Evolutionary conservation across 2,329 filamentous ascomycete genomes (phyloP).

Genomic region (Aspergillus ochraceus): DNA sequence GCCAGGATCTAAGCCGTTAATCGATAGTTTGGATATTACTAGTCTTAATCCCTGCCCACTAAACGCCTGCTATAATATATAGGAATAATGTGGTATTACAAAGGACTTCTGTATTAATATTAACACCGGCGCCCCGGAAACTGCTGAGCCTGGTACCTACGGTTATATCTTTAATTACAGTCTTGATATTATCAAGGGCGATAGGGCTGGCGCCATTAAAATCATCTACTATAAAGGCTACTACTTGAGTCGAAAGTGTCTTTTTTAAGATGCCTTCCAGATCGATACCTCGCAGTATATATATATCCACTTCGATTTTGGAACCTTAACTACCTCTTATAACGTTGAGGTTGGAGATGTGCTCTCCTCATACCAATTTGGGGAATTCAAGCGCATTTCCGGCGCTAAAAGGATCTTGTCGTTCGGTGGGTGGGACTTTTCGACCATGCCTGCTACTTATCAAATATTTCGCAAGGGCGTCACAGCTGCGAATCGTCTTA

Average conservation of each 20-base stretch:
- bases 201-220: constrained; percentile 17
- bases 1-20: constrained; percentile 35
- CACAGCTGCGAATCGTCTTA: constrained; percentile 38
- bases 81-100: constrained; percentile 42
- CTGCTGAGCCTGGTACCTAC: constrained; percentile 31
- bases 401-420: constrained; percentile 40
- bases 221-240: constrained; percentile 37
- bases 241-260: constrained; percentile 28
- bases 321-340: constrained; percentile 32
- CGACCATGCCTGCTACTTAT: constrained; percentile 38
- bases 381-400: constrained; percentile 29
- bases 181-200: constrained; percentile 30
- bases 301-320: constrained; percentile 42
- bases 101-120: constrained; percentile 43
- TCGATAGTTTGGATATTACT: constrained; percentile 28
- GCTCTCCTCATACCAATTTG: constrained; percentile 27
- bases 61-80: not conserved
- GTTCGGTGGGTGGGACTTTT: constrained; percentile 49
- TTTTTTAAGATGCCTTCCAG: constrained; percentile 24
- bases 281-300: constrained; percentile 28
- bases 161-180: constrained; percentile 48
- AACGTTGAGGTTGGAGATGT: constrained; percentile 22
- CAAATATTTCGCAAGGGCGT: constrained; percentile 40
- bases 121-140: constrained; percentile 38
- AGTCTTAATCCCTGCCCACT: constrained; percentile 6